Evolutionary conservation across 345 rosid genomes (phyloP), one percentile per base, ranked within the genome.

Genomic region (Moricandia moricandioides): DNA sequence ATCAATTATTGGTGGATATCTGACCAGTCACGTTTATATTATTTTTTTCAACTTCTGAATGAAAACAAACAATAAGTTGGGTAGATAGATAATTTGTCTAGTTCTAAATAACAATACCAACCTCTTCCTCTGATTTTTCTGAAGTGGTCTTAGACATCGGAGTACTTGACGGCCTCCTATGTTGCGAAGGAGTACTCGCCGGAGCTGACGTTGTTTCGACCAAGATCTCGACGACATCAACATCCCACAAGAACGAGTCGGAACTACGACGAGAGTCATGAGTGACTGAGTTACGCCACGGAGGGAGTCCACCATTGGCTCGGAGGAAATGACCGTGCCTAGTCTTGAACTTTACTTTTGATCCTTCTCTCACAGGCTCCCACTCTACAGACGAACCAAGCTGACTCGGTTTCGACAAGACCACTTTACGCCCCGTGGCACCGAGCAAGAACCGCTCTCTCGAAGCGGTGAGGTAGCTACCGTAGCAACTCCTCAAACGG

Each of bases 221-320:
- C 66, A 79, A 70, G 63, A 87, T 80, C 82, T 86, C 91, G 18
- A 88, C 65, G 13, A 89, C 26, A 56, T 88, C 88, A 34, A 93
- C 93, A 54, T 84, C 83, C 98, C 97, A 93, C 62, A 88, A 75
- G 31, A 88, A 31, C 85, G 93, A 89, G 12, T 84, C 88, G 37
- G 86, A 77, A 70, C 78, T 72, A 0, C 83, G 84, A 40, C 96
- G 86, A 52, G 85, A 76, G 64, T 86, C 92, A 70, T 93, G 98
- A 1, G 93, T 91, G 4, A 93, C 84, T 0, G 93, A 86, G 84
- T 91, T 86, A 70, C 92, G 84, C 97, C 97, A 86, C 3, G 97
- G 97, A 27, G 96, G 96, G 56, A 85, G 30, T n/a, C 93, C 86
- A 3, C 91, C 86, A 49, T 92, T 90, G 18, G 93, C 98, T 62